Evolutionary conservation across 345 rosid species (phyloP).

Genomic region (Lumnitzera littorea): DNA sequence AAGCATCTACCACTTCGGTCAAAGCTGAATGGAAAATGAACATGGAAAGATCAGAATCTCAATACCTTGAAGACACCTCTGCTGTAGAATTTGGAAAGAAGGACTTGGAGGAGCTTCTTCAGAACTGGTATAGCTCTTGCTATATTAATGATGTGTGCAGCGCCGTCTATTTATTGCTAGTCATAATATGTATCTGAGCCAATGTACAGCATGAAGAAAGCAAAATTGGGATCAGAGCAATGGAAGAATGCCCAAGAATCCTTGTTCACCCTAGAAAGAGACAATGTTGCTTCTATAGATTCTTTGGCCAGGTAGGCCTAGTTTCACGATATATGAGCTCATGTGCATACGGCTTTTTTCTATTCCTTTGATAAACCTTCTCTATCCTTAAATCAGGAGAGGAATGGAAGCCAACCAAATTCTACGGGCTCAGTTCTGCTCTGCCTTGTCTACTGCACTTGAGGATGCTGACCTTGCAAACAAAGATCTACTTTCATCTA

Average conservation of each 20-base stretch:
- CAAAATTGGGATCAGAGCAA: conserved; percentile 66
- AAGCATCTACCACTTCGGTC: conserved; percentile 64
- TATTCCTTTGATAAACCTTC: neutral
- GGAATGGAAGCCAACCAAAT: conserved; percentile 72
- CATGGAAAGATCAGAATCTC: conserved; percentile 76
- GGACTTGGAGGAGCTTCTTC: conserved; percentile 69
- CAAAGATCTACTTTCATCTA: conserved; percentile 55
- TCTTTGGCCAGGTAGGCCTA: conserved; percentile 72
- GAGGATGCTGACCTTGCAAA: conserved; percentile 59
- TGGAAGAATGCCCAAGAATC: conserved; percentile 92
- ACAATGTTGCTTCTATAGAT: conserved; percentile 79
- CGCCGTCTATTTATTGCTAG: neutral
- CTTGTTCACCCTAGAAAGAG: conserved; percentile 63
- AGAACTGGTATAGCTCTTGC: conserved; percentile 52
- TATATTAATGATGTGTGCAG: neutral
- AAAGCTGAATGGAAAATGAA: conserved; percentile 73
- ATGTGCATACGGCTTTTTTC: neutral
- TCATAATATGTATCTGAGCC: neutral
- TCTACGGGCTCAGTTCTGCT: conserved; percentile 52
- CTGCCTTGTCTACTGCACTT: conserved; percentile 68
- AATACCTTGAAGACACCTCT: conserved; percentile 56
- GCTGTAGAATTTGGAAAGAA: conserved; percentile 74
- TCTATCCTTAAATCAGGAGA: conserved; percentile 36
- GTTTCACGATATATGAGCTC: neutral
- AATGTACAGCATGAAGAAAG: conserved; percentile 58